phyloP scores from a whole-genome alignment of 2,329 filamentous ascomycete genomes.

The Teratosphaeria viscida region DNA sequence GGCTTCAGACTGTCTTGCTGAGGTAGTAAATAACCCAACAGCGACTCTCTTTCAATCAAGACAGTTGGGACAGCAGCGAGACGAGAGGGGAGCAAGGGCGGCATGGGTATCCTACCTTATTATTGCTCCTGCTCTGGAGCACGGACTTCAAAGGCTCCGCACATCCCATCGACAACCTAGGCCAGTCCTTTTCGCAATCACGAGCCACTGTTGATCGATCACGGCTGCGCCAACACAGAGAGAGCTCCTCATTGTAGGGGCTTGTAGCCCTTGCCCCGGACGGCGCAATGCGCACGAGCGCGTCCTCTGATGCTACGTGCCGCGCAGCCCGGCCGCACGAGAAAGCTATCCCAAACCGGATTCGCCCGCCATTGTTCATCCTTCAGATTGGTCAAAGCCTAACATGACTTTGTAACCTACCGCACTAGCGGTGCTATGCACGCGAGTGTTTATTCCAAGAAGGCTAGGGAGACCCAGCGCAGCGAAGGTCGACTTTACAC shows the following conservation, averaged over 20 bases:
- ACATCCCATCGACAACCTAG: slow-evolving; percentile 4
- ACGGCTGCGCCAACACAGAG: not conserved
- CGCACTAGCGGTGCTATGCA: not conserved
- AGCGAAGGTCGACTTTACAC: not conserved
- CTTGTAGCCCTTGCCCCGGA: not conserved
- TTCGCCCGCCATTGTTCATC: not conserved
- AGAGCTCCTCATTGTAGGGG: not conserved
- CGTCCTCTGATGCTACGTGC: not conserved
- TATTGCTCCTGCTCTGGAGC: slow-evolving; percentile 1
- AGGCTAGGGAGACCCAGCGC: not conserved
- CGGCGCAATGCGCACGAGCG: not conserved
- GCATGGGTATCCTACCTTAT: not conserved
- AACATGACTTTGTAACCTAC: not conserved
- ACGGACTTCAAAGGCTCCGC: slow-evolving; percentile 8
- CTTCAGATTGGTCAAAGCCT: not conserved
- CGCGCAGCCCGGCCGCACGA: not conserved
- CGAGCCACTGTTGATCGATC: slow-evolving; percentile 3
- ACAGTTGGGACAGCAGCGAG: not conserved
- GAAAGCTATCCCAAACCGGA: not conserved
- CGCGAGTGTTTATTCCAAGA: not conserved
- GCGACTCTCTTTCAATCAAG: not conserved
- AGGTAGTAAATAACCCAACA: not conserved
- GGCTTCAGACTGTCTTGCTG: not conserved
- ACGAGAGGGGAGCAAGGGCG: not conserved
- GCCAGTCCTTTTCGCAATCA: slow-evolving; percentile 1